Conservation (phyloP, 2,329 filamentous ascomycete genomes). For the Ophiostoma ips region DNA sequence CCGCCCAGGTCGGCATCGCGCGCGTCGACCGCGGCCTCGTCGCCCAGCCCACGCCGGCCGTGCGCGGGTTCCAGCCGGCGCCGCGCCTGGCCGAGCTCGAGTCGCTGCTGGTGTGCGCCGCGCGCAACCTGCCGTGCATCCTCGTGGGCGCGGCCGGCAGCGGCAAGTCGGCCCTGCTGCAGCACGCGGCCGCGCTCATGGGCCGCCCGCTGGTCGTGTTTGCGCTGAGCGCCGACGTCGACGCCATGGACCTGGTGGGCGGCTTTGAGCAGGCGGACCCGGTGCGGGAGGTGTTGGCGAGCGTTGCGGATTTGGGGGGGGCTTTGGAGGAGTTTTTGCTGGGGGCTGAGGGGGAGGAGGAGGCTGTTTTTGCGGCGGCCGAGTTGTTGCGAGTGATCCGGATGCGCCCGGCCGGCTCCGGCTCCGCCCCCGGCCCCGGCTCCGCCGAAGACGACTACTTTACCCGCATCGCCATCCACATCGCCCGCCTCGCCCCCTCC, state of each 20-base stretch:
- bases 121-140: slow-evolving; percentile 79
- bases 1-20: slow-evolving; percentile 71
- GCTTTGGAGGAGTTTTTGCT: slow-evolving; percentile 36
- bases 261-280: slow-evolving; percentile 92
- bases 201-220: slow-evolving; percentile 70
- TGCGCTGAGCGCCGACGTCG: slow-evolving; percentile 85
- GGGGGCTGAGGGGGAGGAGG: slow-evolving; percentile 14
- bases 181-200: slow-evolving; percentile 63
- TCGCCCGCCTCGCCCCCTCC: slow-evolving; percentile 27
- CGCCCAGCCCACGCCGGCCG: slow-evolving; percentile 32
- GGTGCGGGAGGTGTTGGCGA: slow-evolving; percentile 49
- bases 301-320: slow-evolving; percentile 19
- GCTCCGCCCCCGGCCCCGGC: neutral
- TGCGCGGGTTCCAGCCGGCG: slow-evolving; percentile 36
- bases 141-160: slow-evolving; percentile 73
- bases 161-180: slow-evolving; percentile 72
- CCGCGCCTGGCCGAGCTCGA: slow-evolving; percentile 61
- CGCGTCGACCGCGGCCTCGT: slow-evolving; percentile 47
- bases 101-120: slow-evolving; percentile 73
- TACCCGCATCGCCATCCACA: slow-evolving; percentile 23
- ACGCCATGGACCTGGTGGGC: slow-evolving; percentile 93
- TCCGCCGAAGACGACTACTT: slow-evolving; percentile 25
- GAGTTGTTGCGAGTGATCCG: slow-evolving; percentile 38
- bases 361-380: slow-evolving; percentile 27
- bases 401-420: neutral